Percentiles rank a stretch among this genome's conserved stretches.
Evolutionary conservation across 345 rosid species (phyloP).

Genomic region (Aegle marmelos): DNA sequence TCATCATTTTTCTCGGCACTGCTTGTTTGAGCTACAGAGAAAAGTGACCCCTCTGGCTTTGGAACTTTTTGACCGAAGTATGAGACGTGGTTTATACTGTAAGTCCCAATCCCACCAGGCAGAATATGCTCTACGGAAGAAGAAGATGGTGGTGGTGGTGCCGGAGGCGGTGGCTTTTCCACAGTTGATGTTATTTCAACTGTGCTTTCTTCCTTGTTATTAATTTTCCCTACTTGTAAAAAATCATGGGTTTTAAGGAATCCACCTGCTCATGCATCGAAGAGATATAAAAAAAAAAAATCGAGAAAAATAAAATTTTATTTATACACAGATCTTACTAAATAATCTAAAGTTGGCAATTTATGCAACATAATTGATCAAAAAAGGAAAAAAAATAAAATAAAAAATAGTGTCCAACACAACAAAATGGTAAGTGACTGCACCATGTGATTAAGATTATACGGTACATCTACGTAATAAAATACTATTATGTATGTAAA

Average conservation of each 20-base stretch:
- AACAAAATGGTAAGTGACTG: too few species aligned
- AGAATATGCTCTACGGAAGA: conserved; percentile 55
- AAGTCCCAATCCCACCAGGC: conserved; percentile 94
- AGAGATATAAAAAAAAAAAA: background rate
- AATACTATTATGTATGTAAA: too few species aligned
- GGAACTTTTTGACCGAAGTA: conserved; percentile 55
- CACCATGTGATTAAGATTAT: too few species aligned
- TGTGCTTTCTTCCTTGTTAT: conserved; percentile 49
- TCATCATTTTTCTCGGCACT: conserved; percentile 66
- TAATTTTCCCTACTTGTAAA: conserved; percentile 45
- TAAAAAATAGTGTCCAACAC: too few species aligned
- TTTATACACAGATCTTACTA: background rate
- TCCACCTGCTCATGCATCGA: conserved; percentile 35
- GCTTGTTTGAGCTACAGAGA: conserved; percentile 43
- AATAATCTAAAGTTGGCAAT: background rate
- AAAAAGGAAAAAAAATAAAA: too few species aligned
- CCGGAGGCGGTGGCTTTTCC: conserved; percentile 62
- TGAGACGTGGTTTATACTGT: conserved; percentile 72
- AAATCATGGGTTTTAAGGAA: conserved; percentile 81
- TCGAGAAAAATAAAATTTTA: background rate
- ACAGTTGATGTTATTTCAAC: conserved; percentile 33
- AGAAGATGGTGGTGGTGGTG: conserved; percentile 46
- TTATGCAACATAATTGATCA: background rate
- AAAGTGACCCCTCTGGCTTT: conserved; percentile 65
- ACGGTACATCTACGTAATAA: too few species aligned